Base-by-base conservation (phyloP, 2,329 filamentous ascomycete genomes). In the Pestalotiopsis sp. region DNA sequence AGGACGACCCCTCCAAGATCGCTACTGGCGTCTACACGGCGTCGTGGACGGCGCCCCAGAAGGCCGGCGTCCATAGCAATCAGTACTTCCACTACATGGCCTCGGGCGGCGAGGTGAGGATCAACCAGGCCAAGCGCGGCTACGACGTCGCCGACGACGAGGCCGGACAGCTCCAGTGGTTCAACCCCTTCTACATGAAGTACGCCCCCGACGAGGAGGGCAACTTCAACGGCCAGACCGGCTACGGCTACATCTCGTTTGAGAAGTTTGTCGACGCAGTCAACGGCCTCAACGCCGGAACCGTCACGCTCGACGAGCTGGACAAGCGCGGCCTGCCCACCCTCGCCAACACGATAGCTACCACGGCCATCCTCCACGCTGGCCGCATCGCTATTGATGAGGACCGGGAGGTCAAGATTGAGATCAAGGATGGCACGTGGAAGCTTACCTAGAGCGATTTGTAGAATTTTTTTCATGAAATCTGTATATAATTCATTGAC, bases 71-170 rank as follows among this genome's bases (percentile, higher is more conserved):
- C n/a, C 95, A 98, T 82, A 95, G 65, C 57, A 97, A 97, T 79
- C 94, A 98, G 82, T 96, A 97, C 82, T 98, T 98, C 84, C 94
- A 98, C 81, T 97, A 96, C 82, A 91, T 98, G 82, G 94, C 89
- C 3, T 87, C 88, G 69, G 88, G 91, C 67, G 94, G 94, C 71
- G 94, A 98, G 82, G 89, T 98, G 74, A 89, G 93, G 69, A 88
- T 97, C 75, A 93, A 98, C 83, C 95, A 98, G 82, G 94, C 94
- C 58, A 97, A 97, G 85, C 89, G 94, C 66, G 94, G 94, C 61
- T 98, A 98, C 81, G 94, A 98, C 76, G 92, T 98, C 11, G 94
- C 94, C n/a, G 92, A 94, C 71, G 94, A 98, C 78, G 86, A 81
- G 22, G 82, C 83, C 1, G 88, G 88, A 55, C 87, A 90, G 77